Evolutionary conservation across 2,329 filamentous ascomycete species (phyloP).

Genomic region (Aspergillus pseudotamarii): DNA sequence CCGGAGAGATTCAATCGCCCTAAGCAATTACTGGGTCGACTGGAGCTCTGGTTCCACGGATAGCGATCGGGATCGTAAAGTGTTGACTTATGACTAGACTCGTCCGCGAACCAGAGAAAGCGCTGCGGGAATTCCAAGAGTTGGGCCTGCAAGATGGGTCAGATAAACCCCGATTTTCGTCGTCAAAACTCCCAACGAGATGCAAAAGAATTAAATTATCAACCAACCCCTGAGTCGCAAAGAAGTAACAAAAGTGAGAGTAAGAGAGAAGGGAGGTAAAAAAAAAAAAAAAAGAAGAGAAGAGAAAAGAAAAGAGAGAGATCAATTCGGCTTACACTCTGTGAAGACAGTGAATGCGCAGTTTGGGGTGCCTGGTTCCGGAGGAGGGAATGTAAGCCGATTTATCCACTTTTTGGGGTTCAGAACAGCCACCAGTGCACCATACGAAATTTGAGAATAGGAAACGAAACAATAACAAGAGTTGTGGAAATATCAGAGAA

Average conservation of each 20-base stretch:
- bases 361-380: conserved; percentile 20
- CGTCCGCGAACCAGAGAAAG: conserved; percentile 24
- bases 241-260: neutral
- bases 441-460: conserved; percentile 13
- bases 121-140: conserved; percentile 33
- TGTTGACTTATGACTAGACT: conserved; percentile 10
- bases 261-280: neutral
- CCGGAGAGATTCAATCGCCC: conserved; percentile 22
- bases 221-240: neutral
- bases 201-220: conserved; percentile 2
- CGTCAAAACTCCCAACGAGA: neutral
- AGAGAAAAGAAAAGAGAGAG: conserved; percentile 2
- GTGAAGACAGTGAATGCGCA: conserved; percentile 8
- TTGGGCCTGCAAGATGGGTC: conserved; percentile 18
- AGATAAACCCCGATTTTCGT: conserved; percentile 13
- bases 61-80: conserved; percentile 30
- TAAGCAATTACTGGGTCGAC: conserved; percentile 20
- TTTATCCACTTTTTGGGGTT: conserved; percentile 19
- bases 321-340: conserved; percentile 17
- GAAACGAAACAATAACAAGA: conserved; percentile 4
- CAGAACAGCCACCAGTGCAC: conserved; percentile 17
- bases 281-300: too few species aligned
- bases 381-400: conserved; percentile 25
- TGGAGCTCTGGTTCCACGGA: conserved; percentile 30
- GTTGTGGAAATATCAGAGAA: neutral